Conservation (phyloP, 306 rosid species). For the Adenanthera pavonina region DNA sequence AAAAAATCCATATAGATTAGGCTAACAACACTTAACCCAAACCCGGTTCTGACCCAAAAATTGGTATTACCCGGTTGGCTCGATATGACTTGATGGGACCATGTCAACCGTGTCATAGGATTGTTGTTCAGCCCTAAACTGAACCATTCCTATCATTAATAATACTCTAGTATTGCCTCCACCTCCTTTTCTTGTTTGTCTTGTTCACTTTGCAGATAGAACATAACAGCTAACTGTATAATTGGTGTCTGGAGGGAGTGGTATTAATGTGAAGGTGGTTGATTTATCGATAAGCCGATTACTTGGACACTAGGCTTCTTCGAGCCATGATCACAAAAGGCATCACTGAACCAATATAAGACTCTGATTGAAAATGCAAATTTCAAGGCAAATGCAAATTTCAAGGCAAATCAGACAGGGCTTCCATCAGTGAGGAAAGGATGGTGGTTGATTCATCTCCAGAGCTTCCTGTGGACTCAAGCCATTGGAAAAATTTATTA, state of each 20-base stretch:
- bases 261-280: constrained; percentile 53
- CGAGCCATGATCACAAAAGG: constrained; percentile 81
- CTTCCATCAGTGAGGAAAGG: constrained; percentile 67
- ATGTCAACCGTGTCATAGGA: too few species aligned
- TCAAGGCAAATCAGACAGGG: constrained; percentile 67
- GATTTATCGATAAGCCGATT: constrained; percentile 58
- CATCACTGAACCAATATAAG: constrained; percentile 63
- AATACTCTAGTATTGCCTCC: too few species aligned
- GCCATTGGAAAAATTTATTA: background rate
- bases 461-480: constrained; percentile 57
- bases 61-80: too few species aligned
- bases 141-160: too few species aligned
- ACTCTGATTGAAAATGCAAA: constrained; percentile 70
- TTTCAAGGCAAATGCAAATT: constrained; percentile 71
- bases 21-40: too few species aligned
- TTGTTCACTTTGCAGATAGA: too few species aligned
- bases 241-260: constrained; percentile 63
- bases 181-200: too few species aligned
- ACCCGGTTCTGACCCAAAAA: too few species aligned
- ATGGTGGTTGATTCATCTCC: constrained; percentile 49
- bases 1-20: too few species aligned
- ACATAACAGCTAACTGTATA: constrained; percentile 50
- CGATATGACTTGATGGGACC: too few species aligned
- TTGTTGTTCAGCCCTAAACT: too few species aligned
- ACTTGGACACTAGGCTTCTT: constrained; percentile 72